phyloP scores from a whole-genome alignment of 306 rosid genomes.

The Aeschynomene evenia region DNA sequence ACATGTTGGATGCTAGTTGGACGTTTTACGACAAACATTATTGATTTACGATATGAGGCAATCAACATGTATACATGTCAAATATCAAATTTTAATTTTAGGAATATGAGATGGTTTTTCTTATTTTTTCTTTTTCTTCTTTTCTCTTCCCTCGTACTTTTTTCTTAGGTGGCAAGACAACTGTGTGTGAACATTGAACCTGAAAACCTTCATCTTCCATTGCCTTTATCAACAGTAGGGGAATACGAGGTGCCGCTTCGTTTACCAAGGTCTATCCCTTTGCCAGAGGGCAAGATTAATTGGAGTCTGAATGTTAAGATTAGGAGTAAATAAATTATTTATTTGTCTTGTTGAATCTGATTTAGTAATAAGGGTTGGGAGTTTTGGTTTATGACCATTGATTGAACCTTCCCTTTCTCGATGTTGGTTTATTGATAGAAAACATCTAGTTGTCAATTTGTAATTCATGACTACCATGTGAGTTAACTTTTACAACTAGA shows the following conservation, averaged over 20 bases:
- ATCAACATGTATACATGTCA: not conserved
- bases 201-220: slow-evolving; percentile 47
- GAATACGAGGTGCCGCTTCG: slow-evolving; percentile 84
- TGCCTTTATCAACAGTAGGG: slow-evolving; percentile 60
- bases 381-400: slow-evolving; percentile 25
- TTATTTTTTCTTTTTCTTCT: not conserved
- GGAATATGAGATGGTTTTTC: not conserved
- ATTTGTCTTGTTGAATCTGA: slow-evolving; percentile 9
- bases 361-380: not conserved
- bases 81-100: slow-evolving; percentile 9
- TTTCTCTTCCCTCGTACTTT: not conserved
- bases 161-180: slow-evolving; percentile 76
- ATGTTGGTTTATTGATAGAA: not conserved
- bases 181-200: slow-evolving; percentile 57
- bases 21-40: no score
- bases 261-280: slow-evolving; percentile 75
- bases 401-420: not conserved
- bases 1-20: no score
- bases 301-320: slow-evolving; percentile 77
- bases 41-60: not conserved
- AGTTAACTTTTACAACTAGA: not conserved
- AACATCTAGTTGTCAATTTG: not conserved
- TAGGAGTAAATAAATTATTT: slow-evolving; percentile 49
- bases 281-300: slow-evolving; percentile 75
- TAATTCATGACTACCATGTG: not conserved